Base-by-base conservation (phyloP, 1,139 yeast genomes). In the Yamadazyma triangularis region DNA sequence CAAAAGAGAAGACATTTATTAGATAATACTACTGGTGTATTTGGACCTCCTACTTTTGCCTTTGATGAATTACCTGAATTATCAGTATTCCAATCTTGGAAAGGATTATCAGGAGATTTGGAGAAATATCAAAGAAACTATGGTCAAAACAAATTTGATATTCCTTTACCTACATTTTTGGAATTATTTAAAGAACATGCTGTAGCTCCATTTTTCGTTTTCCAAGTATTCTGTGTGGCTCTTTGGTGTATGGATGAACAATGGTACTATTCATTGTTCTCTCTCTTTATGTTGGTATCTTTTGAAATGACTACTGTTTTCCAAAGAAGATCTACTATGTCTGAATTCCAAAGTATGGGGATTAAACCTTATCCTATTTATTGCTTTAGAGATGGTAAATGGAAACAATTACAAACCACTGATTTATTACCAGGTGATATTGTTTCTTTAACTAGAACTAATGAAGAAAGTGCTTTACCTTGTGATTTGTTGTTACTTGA, bases 171-270 rank as follows among this genome's bases (percentile, higher is more conserved):
- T 29, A 78, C 95, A 1, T 89, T 91, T 50, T 45, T 73, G 40
- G 98, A 91, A 57, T 70, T 91, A 50, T 91, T 91, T 67, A 83
- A 87, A 55, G 98, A 91, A 59, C 98, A 91, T 56, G 98, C 97
- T 5, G 94, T 93, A 28, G 97, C 98, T 9, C 99, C 99, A 8
- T 86, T 93, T 58, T 91, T 91, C 50, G 96, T 91, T 19, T 91
- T 91, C 65, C 99, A 91, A 64, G 73, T 91, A 38, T 91, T 91
- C 56, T 89, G 97, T 53, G 95, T 91, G 34, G 95, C 93, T 11
- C 70, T 93, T 41, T 93, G 97, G 97, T 75, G 87, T 51, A 76
- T 91, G 78, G 98, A 93, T 60, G 97, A 89, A 47, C 84, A 86
- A 65, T 91, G 97, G 97, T 89, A 89, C 60, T 85, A 84, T 53